Evolutionary conservation across 2,329 filamentous ascomycete genomes (phyloP).

Genomic region (Cladorrhinum sp.): DNA sequence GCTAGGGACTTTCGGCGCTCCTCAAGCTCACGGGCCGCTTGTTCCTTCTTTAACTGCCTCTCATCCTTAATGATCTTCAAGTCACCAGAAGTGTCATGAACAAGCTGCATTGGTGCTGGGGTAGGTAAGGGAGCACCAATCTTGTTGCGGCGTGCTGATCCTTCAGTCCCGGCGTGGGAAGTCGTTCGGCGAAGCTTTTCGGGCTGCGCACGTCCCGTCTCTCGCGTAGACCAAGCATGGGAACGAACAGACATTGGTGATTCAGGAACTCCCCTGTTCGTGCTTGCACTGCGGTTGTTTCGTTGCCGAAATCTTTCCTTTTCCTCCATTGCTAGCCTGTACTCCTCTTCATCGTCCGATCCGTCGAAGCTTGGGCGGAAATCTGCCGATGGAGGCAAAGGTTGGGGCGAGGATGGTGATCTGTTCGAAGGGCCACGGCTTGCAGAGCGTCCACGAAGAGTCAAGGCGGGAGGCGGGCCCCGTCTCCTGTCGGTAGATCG

Average conservation of each 20-base stretch:
- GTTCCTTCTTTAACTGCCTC: slow-evolving; percentile 65
- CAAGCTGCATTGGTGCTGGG: slow-evolving; percentile 38
- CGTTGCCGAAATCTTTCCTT: slow-evolving; percentile 56
- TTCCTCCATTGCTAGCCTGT: slow-evolving; percentile 49
- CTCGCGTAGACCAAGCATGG: slow-evolving; percentile 15
- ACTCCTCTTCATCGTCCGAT: slow-evolving; percentile 66
- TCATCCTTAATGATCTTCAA: slow-evolving; percentile 57
- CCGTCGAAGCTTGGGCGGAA: slow-evolving; percentile 46
- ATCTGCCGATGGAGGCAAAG: slow-evolving; percentile 62
- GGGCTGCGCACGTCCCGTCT: slow-evolving; percentile 25
- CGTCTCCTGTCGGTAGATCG: slow-evolving; percentile 46
- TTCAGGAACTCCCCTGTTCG: slow-evolving; percentile 31
- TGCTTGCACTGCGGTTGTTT: slow-evolving; percentile 51
- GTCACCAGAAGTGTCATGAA: slow-evolving; percentile 52
- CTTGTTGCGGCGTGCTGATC: slow-evolving; percentile 26
- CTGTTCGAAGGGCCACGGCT: slow-evolving; percentile 59
- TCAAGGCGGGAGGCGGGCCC: slow-evolving; percentile 38
- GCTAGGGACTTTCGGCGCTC: slow-evolving; percentile 82
- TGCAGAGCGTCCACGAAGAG: slow-evolving; percentile 60
- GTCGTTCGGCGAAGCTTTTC: slow-evolving; percentile 26
- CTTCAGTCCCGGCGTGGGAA: slow-evolving; percentile 24
- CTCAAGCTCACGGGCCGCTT: slow-evolving; percentile 81
- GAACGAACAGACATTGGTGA: slow-evolving; percentile 35
- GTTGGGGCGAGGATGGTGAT: slow-evolving; percentile 76
- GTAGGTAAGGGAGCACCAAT: slow-evolving; percentile 27